Evolutionary conservation across 2,329 filamentous ascomycete genomes (phyloP), one percentile per base, ranked within the genome.

Genomic region (Phyllosticta citrichinensis): DNA sequence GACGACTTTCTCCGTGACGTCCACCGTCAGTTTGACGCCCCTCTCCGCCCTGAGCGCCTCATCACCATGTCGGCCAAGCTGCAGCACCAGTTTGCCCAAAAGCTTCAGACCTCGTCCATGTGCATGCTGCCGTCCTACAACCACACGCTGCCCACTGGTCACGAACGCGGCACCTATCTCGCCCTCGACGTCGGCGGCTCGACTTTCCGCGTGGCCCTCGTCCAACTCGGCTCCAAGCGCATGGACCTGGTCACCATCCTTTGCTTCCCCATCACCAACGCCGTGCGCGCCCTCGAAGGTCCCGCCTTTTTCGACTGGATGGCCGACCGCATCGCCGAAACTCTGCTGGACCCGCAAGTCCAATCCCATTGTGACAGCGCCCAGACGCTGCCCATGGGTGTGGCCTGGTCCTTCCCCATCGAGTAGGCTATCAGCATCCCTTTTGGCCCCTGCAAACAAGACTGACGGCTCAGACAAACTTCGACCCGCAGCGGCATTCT

Each of bases 51-150:
- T 17, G 67, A 70, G 35, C 72, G 72, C 55, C 68, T 80, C 63
- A 69, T 78, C 61, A 69, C 69, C 27, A 78, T 80, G 68, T 80
- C 79, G 50, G 65, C 65, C 55, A 68, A 71, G 62, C 68, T 81
- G 63, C 75, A 77, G 63, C 72, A 74, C 24, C 81, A 86, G 65
- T 84, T 85, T 66, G 73, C 74, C 57, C 75, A 79, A 57, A 81
- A 80, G 65, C 73, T 86, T 30, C 77, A 81, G 65, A 74, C 76
- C 52, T 84, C 80, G 69, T 77, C 81, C 24, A 80, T 82, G 62
- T 84, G 81, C 72, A 87, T 87, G 84, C 74, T 87, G 59, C 84
- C 84, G 2, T 87, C 84, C 5, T 86, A 84, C 73, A 84, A 82
- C 68, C 78, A 85, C 68, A 80, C 80, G 19, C 74, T 87, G 5